Percentiles rank a stretch among this genome's conserved stretches.
phyloP scores from a whole-genome alignment of 2,329 filamentous ascomycete genomes.

The Cladosporium velox region DNA sequence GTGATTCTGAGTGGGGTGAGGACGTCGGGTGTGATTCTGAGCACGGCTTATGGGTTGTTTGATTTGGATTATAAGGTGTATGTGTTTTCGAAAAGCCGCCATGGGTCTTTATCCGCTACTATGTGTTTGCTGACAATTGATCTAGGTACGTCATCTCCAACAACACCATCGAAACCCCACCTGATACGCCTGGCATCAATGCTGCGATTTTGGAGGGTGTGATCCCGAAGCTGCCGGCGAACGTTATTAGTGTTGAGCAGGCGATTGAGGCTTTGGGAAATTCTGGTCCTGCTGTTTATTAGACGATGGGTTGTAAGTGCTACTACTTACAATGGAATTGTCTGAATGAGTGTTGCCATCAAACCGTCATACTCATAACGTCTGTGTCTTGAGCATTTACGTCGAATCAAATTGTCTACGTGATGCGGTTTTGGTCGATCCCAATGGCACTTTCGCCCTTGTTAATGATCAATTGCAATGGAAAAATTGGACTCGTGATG shows the following conservation, averaged over 20 bases:
- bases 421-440: too few species aligned
- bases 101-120: too few species aligned
- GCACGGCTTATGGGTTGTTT: constrained; percentile 47
- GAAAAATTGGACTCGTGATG: neutral
- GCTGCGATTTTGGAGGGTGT: constrained; percentile 34
- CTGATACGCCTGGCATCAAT: constrained; percentile 32
- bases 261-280: constrained; percentile 33
- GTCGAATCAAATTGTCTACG: too few species aligned
- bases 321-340: neutral
- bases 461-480: too few species aligned
- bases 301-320: neutral
- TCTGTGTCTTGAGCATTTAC: too few species aligned
- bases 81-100: constrained; percentile 26
- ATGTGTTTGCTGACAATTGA: neutral
- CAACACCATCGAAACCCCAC: constrained; percentile 36
- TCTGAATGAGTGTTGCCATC: neutral
- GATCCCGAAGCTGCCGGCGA: constrained; percentile 35
- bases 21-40: constrained; percentile 47
- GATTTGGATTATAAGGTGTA: constrained; percentile 49
- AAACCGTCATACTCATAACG: neutral
- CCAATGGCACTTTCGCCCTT: too few species aligned
- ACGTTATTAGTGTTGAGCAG: constrained; percentile 38
- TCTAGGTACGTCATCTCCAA: constrained; percentile 35
- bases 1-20: constrained; percentile 46
- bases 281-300: constrained; percentile 33